Percentiles rank a stretch among this genome's conserved stretches.
Evolutionary conservation across 495 filamentous ascomycete genomes (phyloP).

Genomic region (Xylaria curta): DNA sequence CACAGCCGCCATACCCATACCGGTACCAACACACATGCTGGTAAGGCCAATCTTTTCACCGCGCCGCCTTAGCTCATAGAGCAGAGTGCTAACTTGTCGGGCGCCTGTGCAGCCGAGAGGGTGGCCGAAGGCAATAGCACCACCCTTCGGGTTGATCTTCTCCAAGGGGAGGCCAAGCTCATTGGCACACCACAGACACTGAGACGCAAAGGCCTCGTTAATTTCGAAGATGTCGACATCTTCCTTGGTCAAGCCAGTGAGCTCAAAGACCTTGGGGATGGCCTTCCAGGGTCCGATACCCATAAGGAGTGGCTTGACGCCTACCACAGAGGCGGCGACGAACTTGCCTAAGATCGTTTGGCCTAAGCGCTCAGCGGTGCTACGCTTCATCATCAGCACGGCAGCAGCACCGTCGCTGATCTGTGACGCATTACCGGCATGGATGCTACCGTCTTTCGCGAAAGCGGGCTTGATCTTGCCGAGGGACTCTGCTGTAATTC

Average conservation of each 20-base stretch:
- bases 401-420: slow-evolving; percentile 96
- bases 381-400: slow-evolving; percentile 93
- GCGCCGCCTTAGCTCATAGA: slow-evolving; percentile 84
- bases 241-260: slow-evolving; percentile 79
- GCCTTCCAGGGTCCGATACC: slow-evolving; percentile 95
- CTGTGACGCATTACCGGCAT: slow-evolving; percentile 95
- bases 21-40: slow-evolving; percentile 96
- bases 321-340: slow-evolving; percentile 81
- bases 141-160: slow-evolving; percentile 97
- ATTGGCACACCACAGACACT: slow-evolving; percentile 92
- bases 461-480: slow-evolving; percentile 91
- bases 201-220: slow-evolving; percentile 97
- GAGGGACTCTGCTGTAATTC: slow-evolving; percentile 85
- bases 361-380: slow-evolving; percentile 84
- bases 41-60: slow-evolving; percentile 87
- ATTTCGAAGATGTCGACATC: slow-evolving; percentile 99
- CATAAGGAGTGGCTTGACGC: slow-evolving; percentile 93
- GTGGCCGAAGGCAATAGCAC: slow-evolving; percentile 98
- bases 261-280: slow-evolving; percentile 87
- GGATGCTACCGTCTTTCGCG: slow-evolving; percentile 88
- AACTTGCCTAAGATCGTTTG: slow-evolving; percentile 90
- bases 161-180: slow-evolving; percentile 79
- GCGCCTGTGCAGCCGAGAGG: slow-evolving; percentile 94
- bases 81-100: slow-evolving; percentile 87
- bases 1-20: slow-evolving; percentile 96